Base-by-base conservation (phyloP, 1,284 basidiomycete genomes). In the Trichosporon faecale region DNA sequence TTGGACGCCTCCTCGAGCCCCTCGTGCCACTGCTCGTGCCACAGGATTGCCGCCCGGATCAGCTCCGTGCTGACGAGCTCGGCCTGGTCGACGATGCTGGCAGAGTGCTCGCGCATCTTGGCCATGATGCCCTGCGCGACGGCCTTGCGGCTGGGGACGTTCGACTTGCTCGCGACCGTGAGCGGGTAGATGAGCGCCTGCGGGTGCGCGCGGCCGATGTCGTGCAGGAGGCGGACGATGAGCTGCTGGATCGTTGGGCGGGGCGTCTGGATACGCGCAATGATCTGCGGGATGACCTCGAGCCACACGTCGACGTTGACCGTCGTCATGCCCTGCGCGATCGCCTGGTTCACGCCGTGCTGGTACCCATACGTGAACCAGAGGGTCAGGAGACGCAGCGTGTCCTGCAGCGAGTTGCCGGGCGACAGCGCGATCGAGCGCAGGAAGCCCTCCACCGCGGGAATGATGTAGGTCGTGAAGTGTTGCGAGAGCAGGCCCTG, bases 21-120 rank as follows among this genome's bases (percentile, higher is more conserved):
- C 85, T 99, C 97, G 78, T 98, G 95, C 97, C 97, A 99, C 78
- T 97, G 87, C 82, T 99, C 97, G 78, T 99, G 95, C 97, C 97
- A 99, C 21, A 99, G 86, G 73, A 99, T 99, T 2, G 97, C 97
- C 3, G 98, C 94, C 16, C 97, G 91, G 75, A 99, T 98, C 35
- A 99, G 88, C 82, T 99, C 97, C 64, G 93, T 91, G 81, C 93
- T 93, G 79, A 99, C 94, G 21, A 98, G 83, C 68, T 92, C 85
- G 14, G 97, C 97, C 90, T 99, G 96, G 74, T 92, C 91, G 61
- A 99, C 96, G 52, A 99, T 92, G 1, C 85, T 84, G 3, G 90
- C 89, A 78, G 93, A 95, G 83, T 99, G 96, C 75, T 98, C 95
- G 73, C 89, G 87, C 92, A 99, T 96, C 70, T 91, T 90, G 73